Conservation (phyloP, 805 yeast genomes). For the Teunomyces lycoperdinae region DNA sequence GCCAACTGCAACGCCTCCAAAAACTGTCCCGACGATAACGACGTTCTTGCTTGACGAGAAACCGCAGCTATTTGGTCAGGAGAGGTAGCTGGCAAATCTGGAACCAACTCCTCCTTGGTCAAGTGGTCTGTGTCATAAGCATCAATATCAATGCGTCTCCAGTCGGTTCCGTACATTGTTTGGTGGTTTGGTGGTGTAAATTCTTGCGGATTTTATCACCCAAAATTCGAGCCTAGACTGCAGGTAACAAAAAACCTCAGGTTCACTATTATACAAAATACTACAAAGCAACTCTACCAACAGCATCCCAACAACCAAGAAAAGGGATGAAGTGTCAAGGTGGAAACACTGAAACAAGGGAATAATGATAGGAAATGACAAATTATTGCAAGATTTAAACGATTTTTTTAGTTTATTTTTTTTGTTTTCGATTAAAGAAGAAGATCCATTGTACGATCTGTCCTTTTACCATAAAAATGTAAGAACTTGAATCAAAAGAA, state of each 20-base stretch:
- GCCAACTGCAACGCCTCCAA: conserved; percentile 61
- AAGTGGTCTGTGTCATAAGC: conserved; percentile 82
- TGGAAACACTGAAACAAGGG: no score
- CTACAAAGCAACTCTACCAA: neutral
- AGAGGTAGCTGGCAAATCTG: conserved; percentile 45
- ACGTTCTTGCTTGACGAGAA: conserved; percentile 56
- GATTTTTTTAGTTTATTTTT: no score
- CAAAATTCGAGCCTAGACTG: neutral
- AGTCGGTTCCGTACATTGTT: conserved; percentile 37
- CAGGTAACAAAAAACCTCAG: neutral
- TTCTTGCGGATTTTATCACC: neutral
- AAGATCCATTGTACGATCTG: no score
- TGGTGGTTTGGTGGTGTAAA: neutral
- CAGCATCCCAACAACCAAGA: neutral
- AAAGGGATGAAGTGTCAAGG: neutral
- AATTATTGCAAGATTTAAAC: no score
- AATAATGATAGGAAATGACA: no score
- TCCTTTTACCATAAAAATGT: neutral
- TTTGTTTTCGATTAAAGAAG: no score
- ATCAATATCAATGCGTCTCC: conserved; percentile 96
- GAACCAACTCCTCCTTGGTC: conserved; percentile 60
- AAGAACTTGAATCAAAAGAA: neutral
- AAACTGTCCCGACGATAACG: conserved; percentile 70
- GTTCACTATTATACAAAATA: neutral
- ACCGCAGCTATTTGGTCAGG: conserved; percentile 51